Evolutionary conservation across 208 protist species (phyloP).

Genomic region (Acanthamoeba sp.): DNA sequence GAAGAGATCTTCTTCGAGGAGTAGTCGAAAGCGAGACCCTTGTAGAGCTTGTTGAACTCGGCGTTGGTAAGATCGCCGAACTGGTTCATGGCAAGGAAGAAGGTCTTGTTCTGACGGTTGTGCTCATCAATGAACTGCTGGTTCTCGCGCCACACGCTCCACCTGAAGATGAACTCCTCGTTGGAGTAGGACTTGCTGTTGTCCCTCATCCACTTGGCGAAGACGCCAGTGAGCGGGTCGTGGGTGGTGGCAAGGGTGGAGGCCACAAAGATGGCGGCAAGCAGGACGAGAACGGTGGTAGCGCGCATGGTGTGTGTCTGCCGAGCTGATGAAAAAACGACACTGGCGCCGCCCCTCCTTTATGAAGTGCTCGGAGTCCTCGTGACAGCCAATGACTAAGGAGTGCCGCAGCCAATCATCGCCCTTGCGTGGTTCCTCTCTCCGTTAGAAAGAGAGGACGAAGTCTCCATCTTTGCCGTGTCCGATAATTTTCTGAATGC

Average conservation of each 20-base stretch:
- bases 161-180: slow-evolving; percentile 54
- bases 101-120: slow-evolving; percentile 32
- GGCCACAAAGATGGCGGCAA: not conserved
- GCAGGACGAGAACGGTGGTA: not conserved
- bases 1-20: not conserved
- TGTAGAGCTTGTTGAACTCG: slow-evolving; percentile 73
- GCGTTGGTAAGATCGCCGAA: slow-evolving; percentile 80
- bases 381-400: not conserved
- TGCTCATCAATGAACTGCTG: not conserved
- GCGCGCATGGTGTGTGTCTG: not conserved
- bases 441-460: not conserved
- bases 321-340: not conserved
- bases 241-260: not conserved
- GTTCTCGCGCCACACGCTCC: slow-evolving; percentile 64
- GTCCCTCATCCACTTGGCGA: slow-evolving; percentile 36
- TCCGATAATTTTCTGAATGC: not conserved
- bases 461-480: not conserved
- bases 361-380: not conserved
- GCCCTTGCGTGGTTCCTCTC: not conserved
- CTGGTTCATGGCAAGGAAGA: slow-evolving; percentile 78
- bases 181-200: slow-evolving; percentile 10
- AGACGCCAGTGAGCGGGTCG: not conserved
- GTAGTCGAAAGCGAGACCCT: not conserved
- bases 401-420: not conserved
- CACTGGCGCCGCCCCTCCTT: not conserved